Base-by-base conservation (phyloP, 2,329 filamentous ascomycete genomes). In the Alternaria viburni region DNA sequence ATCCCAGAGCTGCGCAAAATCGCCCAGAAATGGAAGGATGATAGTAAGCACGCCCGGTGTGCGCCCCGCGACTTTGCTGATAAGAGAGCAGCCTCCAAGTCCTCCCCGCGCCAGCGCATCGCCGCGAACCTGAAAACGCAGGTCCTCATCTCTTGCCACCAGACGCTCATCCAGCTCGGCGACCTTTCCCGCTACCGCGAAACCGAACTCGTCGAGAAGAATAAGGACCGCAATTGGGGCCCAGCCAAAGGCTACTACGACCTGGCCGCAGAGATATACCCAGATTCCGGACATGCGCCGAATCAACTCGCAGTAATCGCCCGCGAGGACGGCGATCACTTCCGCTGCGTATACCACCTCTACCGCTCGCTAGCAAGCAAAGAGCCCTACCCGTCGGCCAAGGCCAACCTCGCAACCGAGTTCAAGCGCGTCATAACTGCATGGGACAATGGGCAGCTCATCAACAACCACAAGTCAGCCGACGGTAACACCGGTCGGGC, bases 221-320 rank as follows among this genome's bases (percentile, higher is more conserved):
- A 79, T 57, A 93, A 91, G 78, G 87, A 89, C 67, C 89, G 89
- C 57, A 91, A 91, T 71, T 96, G 92, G 84, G 91, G 91, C 25
- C 88, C 88, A 13, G 93, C 95, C 13, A 85, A 94, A 73, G 90
- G 91, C 11, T 97, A 95, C 80, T 98, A 99, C 79, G 85, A 87
- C 59, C 84, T 98, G 63, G 96, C 96, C 21, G 88, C 90, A 67
- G 88, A 91, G 55, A 86, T 98, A 57, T 87, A 91, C 69, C 93
- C 95, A 4, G 84, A 88, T 17, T 93, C 91, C 49, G 95, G 95
- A 28, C 88, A 90, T 66, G 91, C 93, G 15, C 91, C 96, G 74
- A 95, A 99, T 74, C 96, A 98, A 79, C 89, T 96, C 78, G 94
- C 92, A 36, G 92, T 98, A 36, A 90, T 98, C 62, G 90, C 91